Evolutionary conservation across 1,284 basidiomycete species (phyloP).

Genomic region (Tetrapyrgos nigripes): DNA sequence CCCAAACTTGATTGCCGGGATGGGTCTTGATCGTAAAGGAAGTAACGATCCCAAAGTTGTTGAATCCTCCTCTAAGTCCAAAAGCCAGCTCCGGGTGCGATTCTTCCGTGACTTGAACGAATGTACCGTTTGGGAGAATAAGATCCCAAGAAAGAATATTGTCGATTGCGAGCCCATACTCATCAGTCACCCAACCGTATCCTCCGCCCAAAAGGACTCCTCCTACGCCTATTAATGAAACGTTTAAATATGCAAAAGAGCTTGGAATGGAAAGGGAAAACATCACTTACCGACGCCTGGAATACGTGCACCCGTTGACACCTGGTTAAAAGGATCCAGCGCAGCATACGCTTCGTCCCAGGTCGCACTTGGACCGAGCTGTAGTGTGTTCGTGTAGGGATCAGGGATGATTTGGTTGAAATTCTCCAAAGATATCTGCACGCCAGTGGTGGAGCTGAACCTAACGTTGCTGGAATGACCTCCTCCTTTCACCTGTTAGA

Average conservation of each 20-base stretch:
- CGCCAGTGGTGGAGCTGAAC: constrained; percentile 43
- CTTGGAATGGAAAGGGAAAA: constrained; percentile 11
- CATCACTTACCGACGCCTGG: constrained; percentile 44
- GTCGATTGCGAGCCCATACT: constrained; percentile 43
- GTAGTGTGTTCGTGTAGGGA: constrained; percentile 26
- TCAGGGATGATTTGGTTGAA: constrained; percentile 39
- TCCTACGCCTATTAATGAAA: constrained; percentile 41
- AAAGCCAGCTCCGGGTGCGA: constrained; percentile 40
- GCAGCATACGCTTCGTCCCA: constrained; percentile 49
- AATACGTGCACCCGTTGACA: constrained; percentile 45
- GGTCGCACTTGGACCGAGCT: constrained; percentile 43
- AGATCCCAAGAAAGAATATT: constrained; percentile 40
- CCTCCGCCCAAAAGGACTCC: constrained; percentile 27
- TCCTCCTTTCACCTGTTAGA: constrained; percentile 39
- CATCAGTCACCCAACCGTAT: constrained; percentile 43
- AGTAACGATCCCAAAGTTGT: constrained; percentile 15
- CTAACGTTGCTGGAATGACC: constrained; percentile 39
- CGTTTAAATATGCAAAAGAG: not conserved
- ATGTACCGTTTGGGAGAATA: constrained; percentile 41
- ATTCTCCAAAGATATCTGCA: constrained; percentile 45
- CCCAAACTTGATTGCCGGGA: constrained; percentile 11
- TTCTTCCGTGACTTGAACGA: constrained; percentile 30
- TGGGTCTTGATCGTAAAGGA: constrained; percentile 6
- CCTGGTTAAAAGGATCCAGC: constrained; percentile 36
- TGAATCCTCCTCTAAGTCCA: constrained; percentile 30